Conservation (phyloP, 176 grass and related monocot genomes). For the Avena atlantica region DNA sequence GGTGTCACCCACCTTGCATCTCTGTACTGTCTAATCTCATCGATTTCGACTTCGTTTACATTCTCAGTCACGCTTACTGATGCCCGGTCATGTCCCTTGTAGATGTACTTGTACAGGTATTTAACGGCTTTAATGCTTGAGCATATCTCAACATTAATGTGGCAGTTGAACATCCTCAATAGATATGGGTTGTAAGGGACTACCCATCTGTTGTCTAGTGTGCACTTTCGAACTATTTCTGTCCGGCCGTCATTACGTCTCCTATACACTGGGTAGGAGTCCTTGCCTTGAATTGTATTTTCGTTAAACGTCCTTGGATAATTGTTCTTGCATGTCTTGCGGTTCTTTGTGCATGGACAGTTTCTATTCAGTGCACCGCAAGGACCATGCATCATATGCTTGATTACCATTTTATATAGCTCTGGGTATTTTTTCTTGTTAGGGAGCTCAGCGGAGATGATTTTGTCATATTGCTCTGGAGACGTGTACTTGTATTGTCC, state of each 20-base stretch:
- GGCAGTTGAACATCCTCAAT: not conserved
- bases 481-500: too few species aligned
- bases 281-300: not conserved
- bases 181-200: not conserved
- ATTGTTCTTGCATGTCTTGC: not conserved
- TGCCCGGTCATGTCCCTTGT: not conserved
- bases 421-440: not conserved
- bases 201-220: not conserved
- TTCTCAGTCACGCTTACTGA: not conserved
- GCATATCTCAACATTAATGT: conserved; percentile 4
- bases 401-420: not conserved
- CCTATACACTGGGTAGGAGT: not conserved
- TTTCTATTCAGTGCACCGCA: not conserved
- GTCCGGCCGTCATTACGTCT: not conserved
- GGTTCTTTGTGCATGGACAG: not conserved
- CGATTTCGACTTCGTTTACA: not conserved
- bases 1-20: not conserved
- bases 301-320: not conserved
- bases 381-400: not conserved
- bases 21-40: too few species aligned
- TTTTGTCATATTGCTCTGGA: too few species aligned
- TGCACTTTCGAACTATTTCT: not conserved
- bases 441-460: not conserved
- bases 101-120: not conserved
- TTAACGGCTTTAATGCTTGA: not conserved